These are phyloP conservation scores for Cercospora sp. DNA, from an alignment of 2,329 filamentous ascomycete species.

Conservation along the genomic window DNA sequence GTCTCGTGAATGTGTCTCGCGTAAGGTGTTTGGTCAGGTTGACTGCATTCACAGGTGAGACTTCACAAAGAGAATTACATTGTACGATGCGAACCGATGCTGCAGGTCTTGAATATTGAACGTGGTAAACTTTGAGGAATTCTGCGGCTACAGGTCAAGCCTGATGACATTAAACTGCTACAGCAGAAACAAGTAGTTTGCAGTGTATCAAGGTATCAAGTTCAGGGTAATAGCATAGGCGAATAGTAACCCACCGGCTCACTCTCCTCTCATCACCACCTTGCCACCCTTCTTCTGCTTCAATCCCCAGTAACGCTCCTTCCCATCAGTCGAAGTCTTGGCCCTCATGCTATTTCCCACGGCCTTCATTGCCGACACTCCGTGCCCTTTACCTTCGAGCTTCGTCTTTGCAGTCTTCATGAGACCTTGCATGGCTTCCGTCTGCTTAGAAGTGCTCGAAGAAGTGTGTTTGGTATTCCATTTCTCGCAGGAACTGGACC, in stretches of 20 bases:
- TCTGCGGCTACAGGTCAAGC: neutral
- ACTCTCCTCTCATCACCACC: neutral
- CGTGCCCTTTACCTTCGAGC: neutral
- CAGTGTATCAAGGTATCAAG: too few relatives aligned
- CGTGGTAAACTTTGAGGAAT: too few relatives aligned
- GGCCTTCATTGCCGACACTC: neutral
- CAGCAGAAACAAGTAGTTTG: neutral
- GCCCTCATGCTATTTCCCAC: neutral
- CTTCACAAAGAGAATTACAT: neutral
- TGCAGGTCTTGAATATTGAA: neutral
- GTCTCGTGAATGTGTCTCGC: neutral
- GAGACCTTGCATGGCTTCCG: neutral
- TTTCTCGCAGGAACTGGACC: neutral
- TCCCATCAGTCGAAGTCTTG: neutral
- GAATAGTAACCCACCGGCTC: neutral
- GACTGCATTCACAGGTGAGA: neutral
- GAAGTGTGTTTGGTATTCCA: neutral
- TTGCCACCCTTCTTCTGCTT: neutral
- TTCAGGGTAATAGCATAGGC: too few relatives aligned
- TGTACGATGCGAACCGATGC: neutral
- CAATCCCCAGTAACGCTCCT: neutral
- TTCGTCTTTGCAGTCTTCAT: constrained; percentile 1
- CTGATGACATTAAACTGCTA: neutral
- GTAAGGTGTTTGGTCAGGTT: neutral
- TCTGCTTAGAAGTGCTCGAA: neutral